phyloP scores from a whole-genome alignment of 169 alveolate species.

The Cryptosporidium canis region DNA sequence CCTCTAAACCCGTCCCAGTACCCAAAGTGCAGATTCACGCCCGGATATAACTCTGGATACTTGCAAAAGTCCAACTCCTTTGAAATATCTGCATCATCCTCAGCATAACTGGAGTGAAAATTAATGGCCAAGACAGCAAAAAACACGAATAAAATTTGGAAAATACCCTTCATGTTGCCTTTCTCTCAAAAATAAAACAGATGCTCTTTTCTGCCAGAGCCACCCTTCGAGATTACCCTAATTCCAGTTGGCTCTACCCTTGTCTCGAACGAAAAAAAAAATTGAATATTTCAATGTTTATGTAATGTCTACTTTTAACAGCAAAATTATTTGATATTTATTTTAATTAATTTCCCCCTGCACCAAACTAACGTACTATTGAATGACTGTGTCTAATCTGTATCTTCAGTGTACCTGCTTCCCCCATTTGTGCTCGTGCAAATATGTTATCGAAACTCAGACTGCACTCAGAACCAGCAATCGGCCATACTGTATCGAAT shows the following conservation, averaged over 20 bases:
- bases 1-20: slow-evolving; percentile 71
- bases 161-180: not conserved
- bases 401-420: not conserved
- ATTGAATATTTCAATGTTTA: not conserved
- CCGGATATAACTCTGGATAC: slow-evolving; percentile 30
- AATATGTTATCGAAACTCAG: no score
- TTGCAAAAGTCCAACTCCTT: slow-evolving; percentile 43
- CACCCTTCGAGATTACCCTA: not conserved
- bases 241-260: not conserved
- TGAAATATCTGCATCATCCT: not conserved
- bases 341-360: not conserved
- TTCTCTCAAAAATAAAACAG: not conserved
- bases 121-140: not conserved
- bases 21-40: slow-evolving; percentile 33
- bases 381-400: not conserved
- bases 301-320: not conserved
- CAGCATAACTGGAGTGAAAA: not conserved
- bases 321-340: not conserved
- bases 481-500: slow-evolving; percentile 89
- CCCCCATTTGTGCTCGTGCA: no score
- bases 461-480: slow-evolving; percentile 74
- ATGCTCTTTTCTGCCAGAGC: not conserved
- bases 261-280: not conserved
- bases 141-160: not conserved
- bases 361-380: not conserved